Evolutionary conservation across 1,284 basidiomycete genomes (phyloP), one percentile per base, ranked within the genome.

Genomic region (Moesziomyces sp.): DNA sequence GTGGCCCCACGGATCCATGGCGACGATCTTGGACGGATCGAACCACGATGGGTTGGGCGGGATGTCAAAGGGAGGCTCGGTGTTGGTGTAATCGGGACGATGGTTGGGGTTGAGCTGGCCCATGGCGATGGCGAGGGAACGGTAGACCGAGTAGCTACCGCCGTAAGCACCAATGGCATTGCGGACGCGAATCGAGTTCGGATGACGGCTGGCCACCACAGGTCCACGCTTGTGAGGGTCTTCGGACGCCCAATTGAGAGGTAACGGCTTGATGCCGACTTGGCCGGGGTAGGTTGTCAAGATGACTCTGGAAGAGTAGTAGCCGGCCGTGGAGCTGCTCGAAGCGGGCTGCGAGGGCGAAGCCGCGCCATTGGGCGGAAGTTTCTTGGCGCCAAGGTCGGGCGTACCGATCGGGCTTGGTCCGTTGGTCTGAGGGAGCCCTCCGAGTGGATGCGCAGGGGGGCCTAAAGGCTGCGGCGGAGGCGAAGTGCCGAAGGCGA

Each of bases 131-230:
- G 92, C 90, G 13, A 98, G 88, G 0, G 95, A 93, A 46, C 93
- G 90, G 85, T 97, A 98, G 85, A 97, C 93, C 11, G 92, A 94
- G 86, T 98, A 98, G 2, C 91, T 92, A 13, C 94, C 95, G 0
- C 91, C 91, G 83, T 97, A 94, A 0, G 96, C 94, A 14, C 95
- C 95, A 82, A 98, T 89, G 13, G 95, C 92, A 85, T 97, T 98
- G 58, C 95, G 91, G 62, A 91, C 88, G 85, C 94, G 94, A 86
- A 97, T 91, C 52, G 91, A 91, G 30, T 89, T 88, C 0, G 91
- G 89, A 45, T 95, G 90, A 33, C 96, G 91, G 1, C 92, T 94
- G 77, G 93, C 94, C 58, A 98, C 89, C 70, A 98, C 88, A 5
- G 95, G 93, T 0, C 96, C 95, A 24, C 95, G 91, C 38, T 86